Percentiles rank a stretch among this genome's conserved stretches.
Conservation (phyloP, 257 asterid species). For the Anisodus tanguticus region DNA sequence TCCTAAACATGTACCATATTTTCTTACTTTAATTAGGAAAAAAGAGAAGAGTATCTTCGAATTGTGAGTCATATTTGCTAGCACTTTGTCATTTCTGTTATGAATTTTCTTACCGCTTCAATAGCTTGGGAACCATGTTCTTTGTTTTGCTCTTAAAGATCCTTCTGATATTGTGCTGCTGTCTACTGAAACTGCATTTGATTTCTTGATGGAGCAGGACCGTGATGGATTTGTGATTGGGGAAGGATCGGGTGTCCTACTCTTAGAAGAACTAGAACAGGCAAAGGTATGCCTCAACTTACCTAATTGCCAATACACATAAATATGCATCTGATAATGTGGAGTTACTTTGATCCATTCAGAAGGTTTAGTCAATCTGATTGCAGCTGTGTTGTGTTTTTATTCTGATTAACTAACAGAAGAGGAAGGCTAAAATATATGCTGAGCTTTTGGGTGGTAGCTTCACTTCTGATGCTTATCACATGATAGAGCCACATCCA, state of each 20-base stretch:
- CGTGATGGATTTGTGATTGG: slow-evolving; percentile 99
- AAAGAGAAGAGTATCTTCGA: not conserved
- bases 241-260: slow-evolving; percentile 95
- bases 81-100: not conserved
- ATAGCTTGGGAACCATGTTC: slow-evolving; percentile 8
- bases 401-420: slow-evolving; percentile 44
- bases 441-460: slow-evolving; percentile 98
- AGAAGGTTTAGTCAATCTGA: slow-evolving; percentile 6
- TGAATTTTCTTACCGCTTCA: not conserved
- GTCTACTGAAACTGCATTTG: slow-evolving; percentile 11
- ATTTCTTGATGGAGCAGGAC: slow-evolving; percentile 48
- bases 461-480: slow-evolving; percentile 95
- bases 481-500: slow-evolving; percentile 97
- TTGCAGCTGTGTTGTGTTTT: not conserved
- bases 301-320: not conserved
- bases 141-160: slow-evolving; percentile 20
- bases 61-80: slow-evolving; percentile 12
- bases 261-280: slow-evolving; percentile 92
- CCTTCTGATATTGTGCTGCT: not conserved
- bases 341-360: slow-evolving; percentile 1
- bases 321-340: not conserved
- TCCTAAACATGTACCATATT: not conserved
- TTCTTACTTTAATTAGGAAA: not conserved
- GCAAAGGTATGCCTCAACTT: slow-evolving; percentile 58
- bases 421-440: slow-evolving; percentile 86